Conservation (phyloP, 148 eudicot species). For the Chenopodium quinoa region DNA sequence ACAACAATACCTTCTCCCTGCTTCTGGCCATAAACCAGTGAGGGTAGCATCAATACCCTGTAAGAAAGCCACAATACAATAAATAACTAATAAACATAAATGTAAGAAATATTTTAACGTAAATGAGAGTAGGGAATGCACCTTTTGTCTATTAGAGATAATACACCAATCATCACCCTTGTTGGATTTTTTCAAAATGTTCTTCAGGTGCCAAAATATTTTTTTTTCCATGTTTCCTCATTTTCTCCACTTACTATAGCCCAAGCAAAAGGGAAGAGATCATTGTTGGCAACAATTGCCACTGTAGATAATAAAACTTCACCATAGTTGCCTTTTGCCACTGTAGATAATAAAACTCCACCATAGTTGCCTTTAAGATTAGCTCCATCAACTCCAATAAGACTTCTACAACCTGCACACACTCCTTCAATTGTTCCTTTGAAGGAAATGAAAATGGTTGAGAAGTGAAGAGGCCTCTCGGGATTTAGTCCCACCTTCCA, state of each 20-base stretch:
- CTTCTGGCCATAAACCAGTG: no score
- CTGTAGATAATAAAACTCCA: not conserved
- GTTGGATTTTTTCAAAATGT: no score
- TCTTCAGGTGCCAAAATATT: no score
- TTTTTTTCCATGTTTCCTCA: not conserved
- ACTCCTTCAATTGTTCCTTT: not conserved
- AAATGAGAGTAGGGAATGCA: no score
- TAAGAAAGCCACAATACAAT: no score
- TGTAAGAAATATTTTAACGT: no score
- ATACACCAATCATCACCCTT: no score
- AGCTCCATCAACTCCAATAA: not conserved
- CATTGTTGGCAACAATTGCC: not conserved
- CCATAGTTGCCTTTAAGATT: not conserved
- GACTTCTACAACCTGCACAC: not conserved
- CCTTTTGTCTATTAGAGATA: no score
- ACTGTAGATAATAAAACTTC: not conserved
- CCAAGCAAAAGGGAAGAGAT: not conserved
- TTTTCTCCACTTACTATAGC: not conserved
- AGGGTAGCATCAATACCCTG: no score
- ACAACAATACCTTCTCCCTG: no score
- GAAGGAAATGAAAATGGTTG: not conserved
- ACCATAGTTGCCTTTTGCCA: not conserved
- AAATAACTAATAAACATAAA: no score
- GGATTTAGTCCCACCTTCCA: not conserved
- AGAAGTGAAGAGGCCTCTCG: not conserved